Base-by-base conservation (phyloP, 1,284 basidiomycete species). In the Pisolithus thermaeus region DNA sequence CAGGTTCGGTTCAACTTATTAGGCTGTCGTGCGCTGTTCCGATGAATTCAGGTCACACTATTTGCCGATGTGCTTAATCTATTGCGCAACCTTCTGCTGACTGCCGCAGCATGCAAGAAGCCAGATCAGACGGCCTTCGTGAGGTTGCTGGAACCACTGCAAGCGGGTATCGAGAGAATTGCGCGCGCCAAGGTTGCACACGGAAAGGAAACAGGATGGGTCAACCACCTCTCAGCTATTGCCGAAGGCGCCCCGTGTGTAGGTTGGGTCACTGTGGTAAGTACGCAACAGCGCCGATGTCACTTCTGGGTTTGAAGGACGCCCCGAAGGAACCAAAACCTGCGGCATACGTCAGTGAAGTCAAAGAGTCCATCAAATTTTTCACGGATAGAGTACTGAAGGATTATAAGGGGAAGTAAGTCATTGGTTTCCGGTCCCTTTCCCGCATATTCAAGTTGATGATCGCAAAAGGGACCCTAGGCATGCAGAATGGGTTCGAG, bases 331-430 rank as follows among this genome's bases (percentile, higher is more conserved):
- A 84, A 56, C 79, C 83, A 16, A 92, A 91, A 63, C 96, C 97
- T 0, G 92, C 80, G 4, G 84, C 90, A 12, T 90, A 81, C 60
- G 77, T 98, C n/a, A 73, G 71, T 12, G 92, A 96, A 49, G 83
- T 90, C 70, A 96, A 90, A 70, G 93, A 98, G 49, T 83, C 91
- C 7, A 82, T 89, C 6, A 80, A 87, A 63, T 99, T 95, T 73
- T 99, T 94, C 69, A 85, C 86, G 12, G 93, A 97, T 67, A 83
- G 88, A 51, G 81, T 98, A 45, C 85, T 96, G 70, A 95, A 96
- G 70, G 92, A 96, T 59, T 90, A 79, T 77, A 98, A 93, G 70
- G 90, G 94, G 12, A 90, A 89, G 92, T 92, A 55, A 56, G 87
- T 63, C 30, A 2, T 25, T 42, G 11, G n/a, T 27, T 16, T 25